Percentiles rank a stretch among this genome's conserved stretches.
Evolutionary conservation across 2,329 filamentous ascomycete species (phyloP).

Genomic region (Fusarium concolor): DNA sequence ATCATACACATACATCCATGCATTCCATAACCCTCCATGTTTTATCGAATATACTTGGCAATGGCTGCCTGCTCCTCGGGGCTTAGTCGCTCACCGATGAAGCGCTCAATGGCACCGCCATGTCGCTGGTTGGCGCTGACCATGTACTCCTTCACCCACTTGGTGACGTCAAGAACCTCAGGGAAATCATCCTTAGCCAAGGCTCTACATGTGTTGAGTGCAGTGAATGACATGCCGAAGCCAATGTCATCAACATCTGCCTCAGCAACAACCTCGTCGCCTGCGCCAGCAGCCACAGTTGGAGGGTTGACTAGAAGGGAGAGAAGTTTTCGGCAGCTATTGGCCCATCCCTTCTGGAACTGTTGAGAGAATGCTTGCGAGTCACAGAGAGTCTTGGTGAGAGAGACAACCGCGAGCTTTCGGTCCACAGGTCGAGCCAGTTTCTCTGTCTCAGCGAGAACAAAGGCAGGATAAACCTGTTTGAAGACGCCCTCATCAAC

Average conservation of each 20-base stretch:
- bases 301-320: constrained; percentile 92
- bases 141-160: constrained; percentile 86
- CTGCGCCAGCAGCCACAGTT: constrained; percentile 69
- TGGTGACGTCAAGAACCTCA: constrained; percentile 81
- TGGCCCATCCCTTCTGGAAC: constrained; percentile 90
- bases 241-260: constrained; percentile 94
- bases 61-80: constrained; percentile 68
- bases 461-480: constrained; percentile 85
- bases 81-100: constrained; percentile 77
- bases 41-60: constrained; percentile 61
- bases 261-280: constrained; percentile 83
- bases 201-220: constrained; percentile 88
- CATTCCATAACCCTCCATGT: background rate
- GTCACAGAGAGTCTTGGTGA: constrained; percentile 91
- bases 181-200: constrained; percentile 83
- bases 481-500: constrained; percentile 85
- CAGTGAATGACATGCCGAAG: constrained; percentile 94
- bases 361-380: constrained; percentile 84
- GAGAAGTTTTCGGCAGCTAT: constrained; percentile 89
- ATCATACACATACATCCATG: constrained; percentile 10
- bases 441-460: constrained; percentile 90
- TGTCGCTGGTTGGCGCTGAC: constrained; percentile 81
- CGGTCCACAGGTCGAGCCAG: constrained; percentile 88
- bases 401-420: constrained; percentile 91
- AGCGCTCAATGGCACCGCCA: constrained; percentile 75